Base-by-base conservation (phyloP, 306 rosid species). In the Sechiopsis laciniata region DNA sequence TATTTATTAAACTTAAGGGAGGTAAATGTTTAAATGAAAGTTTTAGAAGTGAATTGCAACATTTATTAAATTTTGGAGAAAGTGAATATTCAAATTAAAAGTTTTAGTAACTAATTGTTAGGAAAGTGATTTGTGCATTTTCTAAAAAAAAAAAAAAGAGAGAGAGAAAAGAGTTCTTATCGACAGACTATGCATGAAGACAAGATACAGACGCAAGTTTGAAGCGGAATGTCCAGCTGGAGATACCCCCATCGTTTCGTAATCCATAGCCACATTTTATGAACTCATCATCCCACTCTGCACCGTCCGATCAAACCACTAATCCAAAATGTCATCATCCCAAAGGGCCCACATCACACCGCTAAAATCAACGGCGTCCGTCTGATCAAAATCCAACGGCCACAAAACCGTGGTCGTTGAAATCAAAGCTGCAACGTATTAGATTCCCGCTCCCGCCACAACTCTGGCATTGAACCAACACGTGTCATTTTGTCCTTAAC, bases 401-500 rank as follows among this genome's bases (percentile, higher is more conserved):
- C 24, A 2, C 2, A 26, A 20, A 22, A 48, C 32, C 73, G 15
- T 22, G 3, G 1, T 48, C 57, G 73, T 68, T 48, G 73, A 68
- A 68, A 48, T 46, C 73, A 14, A 68, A 48, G 40, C 73, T 50
- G 79, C 61, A n/a, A 32, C 77, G 72, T 63, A 72, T 48, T 42
- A 45, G 58, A 71, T 74, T 78, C 58, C 70, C 35, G 79, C 89
- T 85, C 87, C 85, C 90, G 92, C 90, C 87, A 84, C 84, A 77
- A 81, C 79, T 51, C 73, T 14, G 42, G 57, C 57, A 12, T 22
- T 24, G 42, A 24, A 22, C 54, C 61, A 65, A 50, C 94, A 83
- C 92, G 89, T 87, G 92, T 80, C 76, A 51, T 73, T 40, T 29
- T 8, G 57, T 5, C 81, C 84, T 9, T 5, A 10, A 79, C 65